These are phyloP conservation scores for Myriosclerotinia scirpicola DNA, from an alignment of 2,329 filamentous ascomycete species.

Conservation along the genomic window DNA sequence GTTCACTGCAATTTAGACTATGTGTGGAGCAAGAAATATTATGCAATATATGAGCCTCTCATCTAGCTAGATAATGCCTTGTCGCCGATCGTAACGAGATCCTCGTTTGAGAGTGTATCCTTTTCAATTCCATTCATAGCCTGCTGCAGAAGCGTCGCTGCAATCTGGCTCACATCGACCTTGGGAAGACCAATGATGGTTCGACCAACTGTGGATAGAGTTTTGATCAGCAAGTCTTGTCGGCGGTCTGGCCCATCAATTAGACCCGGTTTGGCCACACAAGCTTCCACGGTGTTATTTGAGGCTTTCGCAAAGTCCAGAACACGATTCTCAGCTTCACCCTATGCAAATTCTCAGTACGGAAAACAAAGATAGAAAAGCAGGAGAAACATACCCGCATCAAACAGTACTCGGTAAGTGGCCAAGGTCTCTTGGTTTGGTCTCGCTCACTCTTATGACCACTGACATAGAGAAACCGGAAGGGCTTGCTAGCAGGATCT, in stretches of 20 bases:
- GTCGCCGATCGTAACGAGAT: conserved; percentile 29
- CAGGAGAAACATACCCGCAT: conserved; percentile 47
- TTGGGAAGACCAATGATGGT: conserved; percentile 40
- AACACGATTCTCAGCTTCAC: conserved; percentile 48
- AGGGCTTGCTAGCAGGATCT: conserved; percentile 38
- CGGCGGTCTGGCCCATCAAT: conserved; percentile 41
- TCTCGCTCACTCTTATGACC: conserved; percentile 48
- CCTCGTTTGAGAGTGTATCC: conserved; percentile 8
- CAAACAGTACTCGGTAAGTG: conserved; percentile 45
- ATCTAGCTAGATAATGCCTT: conserved; percentile 10
- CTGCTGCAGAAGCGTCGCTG: conserved; percentile 48
- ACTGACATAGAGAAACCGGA: conserved; percentile 53
- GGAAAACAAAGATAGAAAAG: not conserved
- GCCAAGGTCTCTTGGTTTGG: conserved; percentile 45
- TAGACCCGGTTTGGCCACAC: conserved; percentile 47
- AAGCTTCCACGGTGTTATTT: conserved; percentile 43
- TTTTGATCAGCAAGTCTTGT: conserved; percentile 25
- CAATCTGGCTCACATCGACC: conserved; percentile 43
- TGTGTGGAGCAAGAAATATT: conserved; percentile 10
- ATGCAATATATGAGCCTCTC: conserved; percentile 6
- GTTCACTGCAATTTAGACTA: no score
- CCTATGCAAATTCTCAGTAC: conserved; percentile 40
- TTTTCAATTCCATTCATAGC: conserved; percentile 11
- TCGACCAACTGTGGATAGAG: conserved; percentile 31
- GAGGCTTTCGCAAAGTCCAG: conserved; percentile 46